Conservation (phyloP, 2,329 filamentous ascomycete genomes). For the Rosellinia necatrix region DNA sequence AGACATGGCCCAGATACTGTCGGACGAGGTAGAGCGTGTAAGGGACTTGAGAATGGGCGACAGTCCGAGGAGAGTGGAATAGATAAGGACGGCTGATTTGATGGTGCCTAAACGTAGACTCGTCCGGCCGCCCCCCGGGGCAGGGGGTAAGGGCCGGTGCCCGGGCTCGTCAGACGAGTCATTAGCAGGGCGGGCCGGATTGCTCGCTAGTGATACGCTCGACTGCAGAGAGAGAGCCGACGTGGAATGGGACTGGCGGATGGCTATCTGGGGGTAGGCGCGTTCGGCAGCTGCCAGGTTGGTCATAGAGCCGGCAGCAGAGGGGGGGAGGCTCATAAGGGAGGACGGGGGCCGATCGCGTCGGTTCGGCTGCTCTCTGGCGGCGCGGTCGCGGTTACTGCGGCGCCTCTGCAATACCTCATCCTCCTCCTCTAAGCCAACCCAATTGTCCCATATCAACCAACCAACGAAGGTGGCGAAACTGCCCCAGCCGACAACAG, state of each 20-base stretch:
- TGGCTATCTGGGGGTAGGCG: conserved; percentile 38
- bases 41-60: conserved; percentile 96
- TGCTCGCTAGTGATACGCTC: conserved; percentile 43
- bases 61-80: conserved; percentile 86
- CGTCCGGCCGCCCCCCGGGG: conserved; percentile 46
- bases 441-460: conserved; percentile 91
- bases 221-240: conserved; percentile 62
- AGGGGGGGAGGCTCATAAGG: conserved; percentile 28
- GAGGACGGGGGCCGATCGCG: conserved; percentile 38
- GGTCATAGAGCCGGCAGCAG: conserved; percentile 53
- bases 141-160: conserved; percentile 41
- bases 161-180: conserved; percentile 42
- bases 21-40: conserved; percentile 87
- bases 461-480: conserved; percentile 84
- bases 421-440: conserved; percentile 63
- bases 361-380: conserved; percentile 37
- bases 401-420: conserved; percentile 45
- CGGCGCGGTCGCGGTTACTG: conserved; percentile 43
- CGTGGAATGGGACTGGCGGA: conserved; percentile 54
- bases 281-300: conserved; percentile 45
- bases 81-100: conserved; percentile 92
- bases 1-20: conserved; percentile 97
- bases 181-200: conserved; percentile 36
- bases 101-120: conserved; percentile 73
- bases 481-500: conserved; percentile 84